These are phyloP conservation scores for Gentiana straminea DNA, from an alignment of 257 asterid genomes.

Conservation along the genomic window DNA sequence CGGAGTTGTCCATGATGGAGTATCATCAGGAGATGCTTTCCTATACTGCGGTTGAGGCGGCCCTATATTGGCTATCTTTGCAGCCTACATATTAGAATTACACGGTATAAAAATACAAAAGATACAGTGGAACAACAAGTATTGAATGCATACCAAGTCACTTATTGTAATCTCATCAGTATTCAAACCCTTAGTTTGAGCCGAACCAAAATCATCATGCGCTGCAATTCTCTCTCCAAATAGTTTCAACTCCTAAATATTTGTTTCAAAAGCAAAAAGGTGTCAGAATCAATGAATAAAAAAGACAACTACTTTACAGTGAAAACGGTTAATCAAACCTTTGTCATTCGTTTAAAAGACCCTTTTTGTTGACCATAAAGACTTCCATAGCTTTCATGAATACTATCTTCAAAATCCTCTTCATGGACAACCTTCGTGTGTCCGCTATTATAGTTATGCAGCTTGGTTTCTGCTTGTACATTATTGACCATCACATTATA, in stretches of 20 bases:
- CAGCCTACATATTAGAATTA: slow-evolving; percentile 24
- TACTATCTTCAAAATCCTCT: slow-evolving; percentile 23
- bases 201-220: slow-evolving; percentile 27
- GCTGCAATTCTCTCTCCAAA: slow-evolving; percentile 20
- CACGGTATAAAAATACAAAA: not conserved
- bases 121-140: not conserved
- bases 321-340: slow-evolving; percentile 25
- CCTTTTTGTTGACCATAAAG: slow-evolving; percentile 23
- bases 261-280: slow-evolving; percentile 4
- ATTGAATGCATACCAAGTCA: not conserved
- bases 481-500: slow-evolving; percentile 17
- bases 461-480: slow-evolving; percentile 17
- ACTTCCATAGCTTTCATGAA: slow-evolving; percentile 18
- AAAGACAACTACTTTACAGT: slow-evolving; percentile 1
- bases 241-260: slow-evolving; percentile 29
- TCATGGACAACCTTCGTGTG: slow-evolving; percentile 20
- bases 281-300: slow-evolving; percentile 18
- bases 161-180: slow-evolving; percentile 27
- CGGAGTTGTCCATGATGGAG: slow-evolving; percentile 27
- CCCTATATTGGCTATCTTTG: slow-evolving; percentile 39
- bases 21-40: slow-evolving; percentile 28
- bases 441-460: slow-evolving; percentile 16
- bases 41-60: slow-evolving; percentile 24
- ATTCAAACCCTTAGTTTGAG: slow-evolving; percentile 15
- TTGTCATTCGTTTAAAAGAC: slow-evolving; percentile 15